Conservation (phyloP, 805 yeast species). For the Starmerella gropengiesseri region DNA sequence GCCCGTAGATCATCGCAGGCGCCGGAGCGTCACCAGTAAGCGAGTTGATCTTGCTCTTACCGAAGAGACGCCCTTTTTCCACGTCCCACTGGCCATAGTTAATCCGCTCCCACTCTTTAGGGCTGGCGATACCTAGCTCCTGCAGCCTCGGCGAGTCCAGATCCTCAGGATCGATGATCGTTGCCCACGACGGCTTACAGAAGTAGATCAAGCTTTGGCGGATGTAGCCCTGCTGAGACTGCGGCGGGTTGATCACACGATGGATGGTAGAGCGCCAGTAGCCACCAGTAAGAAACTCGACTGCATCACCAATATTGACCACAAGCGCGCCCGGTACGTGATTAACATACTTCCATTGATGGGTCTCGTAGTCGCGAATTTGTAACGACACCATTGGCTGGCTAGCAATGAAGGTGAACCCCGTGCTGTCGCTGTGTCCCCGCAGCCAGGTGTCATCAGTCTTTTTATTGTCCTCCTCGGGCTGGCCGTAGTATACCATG, state of each 20-base stretch:
- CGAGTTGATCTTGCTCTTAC: constrained; percentile 33
- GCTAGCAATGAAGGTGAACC: constrained; percentile 34
- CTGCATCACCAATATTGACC: constrained; percentile 37
- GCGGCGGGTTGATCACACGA: constrained; percentile 40
- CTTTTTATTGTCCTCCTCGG: constrained; percentile 26
- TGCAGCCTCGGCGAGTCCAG: constrained; percentile 33
- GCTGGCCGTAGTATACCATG: constrained; percentile 32
- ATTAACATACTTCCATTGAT: constrained; percentile 32
- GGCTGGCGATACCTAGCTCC: constrained; percentile 29
- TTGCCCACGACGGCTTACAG: constrained; percentile 32
- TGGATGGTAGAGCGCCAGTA: constrained; percentile 40
- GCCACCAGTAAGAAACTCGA: constrained; percentile 37
- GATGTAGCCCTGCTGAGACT: constrained; percentile 31
- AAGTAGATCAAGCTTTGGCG: constrained; percentile 38
- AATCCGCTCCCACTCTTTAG: constrained; percentile 32
- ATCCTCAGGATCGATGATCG: constrained; percentile 36
- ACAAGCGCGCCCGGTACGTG: constrained; percentile 33
- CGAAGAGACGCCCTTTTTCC: constrained; percentile 39
- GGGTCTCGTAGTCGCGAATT: constrained; percentile 31
- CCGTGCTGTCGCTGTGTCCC: constrained; percentile 40
- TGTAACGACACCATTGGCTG: constrained; percentile 36
- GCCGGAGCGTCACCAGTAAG: constrained; percentile 32
- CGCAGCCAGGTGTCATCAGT: constrained; percentile 37
- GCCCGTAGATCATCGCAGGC: constrained; percentile 33
- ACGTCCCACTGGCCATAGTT: constrained; percentile 38